Evolutionary conservation across 352 stramenopile genomes (phyloP), one percentile per base, ranked within the genome.

Genomic region (Pythium apleroticum): DNA sequence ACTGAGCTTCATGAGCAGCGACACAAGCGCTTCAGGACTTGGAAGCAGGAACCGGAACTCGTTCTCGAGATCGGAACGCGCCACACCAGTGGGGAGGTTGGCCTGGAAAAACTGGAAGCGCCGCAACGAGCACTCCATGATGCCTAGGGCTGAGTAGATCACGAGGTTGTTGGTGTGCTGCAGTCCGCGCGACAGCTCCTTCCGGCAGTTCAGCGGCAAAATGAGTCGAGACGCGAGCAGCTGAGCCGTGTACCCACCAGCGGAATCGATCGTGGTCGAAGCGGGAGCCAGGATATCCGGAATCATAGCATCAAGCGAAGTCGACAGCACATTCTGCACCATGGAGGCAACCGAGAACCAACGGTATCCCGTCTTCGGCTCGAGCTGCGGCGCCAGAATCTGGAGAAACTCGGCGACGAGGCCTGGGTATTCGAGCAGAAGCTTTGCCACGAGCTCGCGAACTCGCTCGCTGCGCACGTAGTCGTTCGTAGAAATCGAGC

Each of bases 331-430:
- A 35, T 82, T 86, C 52, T 93, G 80, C 27, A 95, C 66, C 27
- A 95, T 71, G 10, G 83, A 91, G 0, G 77, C 76, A 6, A 89
- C 73, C 22, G 72, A 84, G 62, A 94, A 96, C 88, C 88, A 96
- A 39, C 85, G 81, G 53, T 80, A 96, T 3, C 74, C 81, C 1
- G 77, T 74, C 25, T 86, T 87, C 1, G 88, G 88, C 57, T 96
- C 85, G 15, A 96, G 70, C 30, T 88, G 84, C 17, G 90, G 61
- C 0, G 81, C 64, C 37, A 92, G 39, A 8, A 74, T 74, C 24
- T 78, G 55, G 19, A 95, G 55, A 56, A 90, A 91, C 31, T 91
- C 80, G 2, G 78, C 71, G 12, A 83, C 37, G 3, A 92, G 72
- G 0, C 75, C 84, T 0, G 86, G 88, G 52, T 90, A 96, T 63